Conservation (phyloP, 2,329 filamentous ascomycete species). For the Mycosphaerella arachidis region DNA sequence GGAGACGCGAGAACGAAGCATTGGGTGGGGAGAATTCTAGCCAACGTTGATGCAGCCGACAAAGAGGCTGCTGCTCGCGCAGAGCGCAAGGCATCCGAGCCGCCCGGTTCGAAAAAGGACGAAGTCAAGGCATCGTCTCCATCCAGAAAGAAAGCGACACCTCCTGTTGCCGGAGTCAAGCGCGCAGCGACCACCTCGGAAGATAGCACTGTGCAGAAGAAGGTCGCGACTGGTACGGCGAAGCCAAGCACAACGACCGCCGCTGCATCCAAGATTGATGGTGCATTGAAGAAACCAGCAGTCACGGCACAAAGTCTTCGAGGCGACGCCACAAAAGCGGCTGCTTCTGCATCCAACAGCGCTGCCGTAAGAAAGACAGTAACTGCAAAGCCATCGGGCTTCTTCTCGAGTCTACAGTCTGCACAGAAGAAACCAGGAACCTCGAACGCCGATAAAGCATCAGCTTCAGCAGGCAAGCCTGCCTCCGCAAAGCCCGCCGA, state of each 20-base stretch:
- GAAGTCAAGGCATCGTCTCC: constrained; percentile 1
- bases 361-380: constrained; percentile 29
- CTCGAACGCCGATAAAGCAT: constrained; percentile 25
- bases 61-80: constrained; percentile 35
- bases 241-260: constrained; percentile 19
- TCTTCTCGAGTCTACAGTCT: constrained; percentile 45
- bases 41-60: constrained; percentile 27
- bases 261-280: constrained; percentile 17
- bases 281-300: constrained; percentile 24
- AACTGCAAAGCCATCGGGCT: constrained; percentile 42
- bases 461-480: constrained; percentile 23
- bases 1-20: constrained; percentile 62
- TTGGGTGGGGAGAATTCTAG: constrained; percentile 56
- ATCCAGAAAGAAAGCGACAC: constrained; percentile 22
- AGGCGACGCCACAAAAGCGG: constrained; percentile 15
- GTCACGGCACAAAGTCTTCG: background rate
- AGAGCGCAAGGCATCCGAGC: constrained; percentile 37
- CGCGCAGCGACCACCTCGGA: constrained; percentile 24
- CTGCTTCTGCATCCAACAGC: constrained; percentile 12
- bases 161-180: constrained; percentile 33
- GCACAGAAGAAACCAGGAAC: constrained; percentile 42
- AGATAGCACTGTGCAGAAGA: constrained; percentile 33
- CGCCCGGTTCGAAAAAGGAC: constrained; percentile 11
- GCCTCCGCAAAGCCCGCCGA: constrained; percentile 27
- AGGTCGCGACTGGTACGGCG: constrained; percentile 25